A percentile compares a stretch with the other conserved stretches of the same genome.
phyloP scores from a whole-genome alignment of 2,329 filamentous ascomycete genomes.

The Fusarium nisikadoi region DNA sequence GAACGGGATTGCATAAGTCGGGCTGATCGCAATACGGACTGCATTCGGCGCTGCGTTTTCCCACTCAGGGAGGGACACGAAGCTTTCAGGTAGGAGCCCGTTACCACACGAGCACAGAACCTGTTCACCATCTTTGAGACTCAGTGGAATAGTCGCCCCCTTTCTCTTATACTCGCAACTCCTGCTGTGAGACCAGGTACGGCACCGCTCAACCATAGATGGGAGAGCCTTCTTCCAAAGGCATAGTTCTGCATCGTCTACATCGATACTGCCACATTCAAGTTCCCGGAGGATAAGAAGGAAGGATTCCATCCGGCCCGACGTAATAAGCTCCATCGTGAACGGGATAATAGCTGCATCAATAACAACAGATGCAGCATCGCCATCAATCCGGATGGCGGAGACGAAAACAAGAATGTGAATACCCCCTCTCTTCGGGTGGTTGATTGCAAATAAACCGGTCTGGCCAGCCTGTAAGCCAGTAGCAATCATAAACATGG shows the following conservation, averaged over 20 bases:
- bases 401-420: constrained; percentile 56
- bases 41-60: constrained; percentile 54
- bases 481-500: constrained; percentile 58
- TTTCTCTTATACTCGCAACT: constrained; percentile 56
- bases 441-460: constrained; percentile 56
- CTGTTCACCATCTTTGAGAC: constrained; percentile 48
- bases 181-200: constrained; percentile 57
- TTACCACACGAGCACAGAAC: constrained; percentile 60
- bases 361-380: constrained; percentile 55
- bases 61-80: constrained; percentile 56
- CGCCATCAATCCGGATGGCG: constrained; percentile 56
- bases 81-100: constrained; percentile 55
- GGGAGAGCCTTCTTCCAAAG: constrained; percentile 60
- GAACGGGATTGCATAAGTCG: constrained; percentile 58
- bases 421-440: constrained; percentile 51
- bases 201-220: constrained; percentile 58
- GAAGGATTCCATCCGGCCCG: constrained; percentile 51
- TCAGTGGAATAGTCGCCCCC: constrained; percentile 53
- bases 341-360: constrained; percentile 61
- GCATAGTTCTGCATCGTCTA: constrained; percentile 67
- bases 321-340: constrained; percentile 49
- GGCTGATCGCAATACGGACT: constrained; percentile 68
- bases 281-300: constrained; percentile 51
- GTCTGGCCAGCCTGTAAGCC: constrained; percentile 59
- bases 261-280: constrained; percentile 53